These are phyloP conservation scores for Marasmius fiardii DNA, from an alignment of 1,284 basidiomycete genomes.

Conservation along the genomic window DNA sequence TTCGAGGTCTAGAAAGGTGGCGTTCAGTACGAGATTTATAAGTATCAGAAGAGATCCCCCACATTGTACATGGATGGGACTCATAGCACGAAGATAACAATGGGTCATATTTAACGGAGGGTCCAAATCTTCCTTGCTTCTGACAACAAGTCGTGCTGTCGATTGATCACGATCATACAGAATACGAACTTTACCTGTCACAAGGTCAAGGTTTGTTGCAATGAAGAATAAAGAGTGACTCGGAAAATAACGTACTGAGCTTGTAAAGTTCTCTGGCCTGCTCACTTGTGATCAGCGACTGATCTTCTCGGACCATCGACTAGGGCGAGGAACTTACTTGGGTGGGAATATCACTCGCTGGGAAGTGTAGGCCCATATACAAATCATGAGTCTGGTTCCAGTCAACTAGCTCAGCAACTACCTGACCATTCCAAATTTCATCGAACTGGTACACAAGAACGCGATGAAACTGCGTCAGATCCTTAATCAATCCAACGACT, in stretches of 20 bases:
- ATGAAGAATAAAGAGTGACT: background rate
- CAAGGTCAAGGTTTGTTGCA: conserved; percentile 1
- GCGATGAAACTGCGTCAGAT: conserved; percentile 81
- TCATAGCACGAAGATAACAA: conserved; percentile 85
- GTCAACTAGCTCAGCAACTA: conserved; percentile 83
- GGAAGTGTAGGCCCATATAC: conserved; percentile 75
- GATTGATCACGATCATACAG: conserved; percentile 78
- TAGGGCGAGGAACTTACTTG: conserved; percentile 36
- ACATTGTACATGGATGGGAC: conserved; percentile 88
- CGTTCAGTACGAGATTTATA: conserved; percentile 9
- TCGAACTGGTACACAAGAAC: conserved; percentile 90
- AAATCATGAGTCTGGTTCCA: conserved; percentile 80
- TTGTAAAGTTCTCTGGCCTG: conserved; percentile 45
- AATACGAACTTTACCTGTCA: conserved; percentile 74
- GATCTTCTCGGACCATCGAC: background rate
- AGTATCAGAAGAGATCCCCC: conserved; percentile 17
- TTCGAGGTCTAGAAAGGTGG: conserved; percentile 49
- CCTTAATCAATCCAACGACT: conserved; percentile 78
- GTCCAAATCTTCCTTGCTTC: conserved; percentile 64
- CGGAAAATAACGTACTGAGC: conserved; percentile 33
- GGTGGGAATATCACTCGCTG: conserved; percentile 54
- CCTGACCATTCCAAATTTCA: conserved; percentile 71
- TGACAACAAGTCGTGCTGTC: conserved; percentile 77
- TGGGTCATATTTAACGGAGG: conserved; percentile 87
- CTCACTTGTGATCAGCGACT: background rate